Conservation (phyloP, 179 eudicot genomes). For the Beta macrorhiza region DNA sequence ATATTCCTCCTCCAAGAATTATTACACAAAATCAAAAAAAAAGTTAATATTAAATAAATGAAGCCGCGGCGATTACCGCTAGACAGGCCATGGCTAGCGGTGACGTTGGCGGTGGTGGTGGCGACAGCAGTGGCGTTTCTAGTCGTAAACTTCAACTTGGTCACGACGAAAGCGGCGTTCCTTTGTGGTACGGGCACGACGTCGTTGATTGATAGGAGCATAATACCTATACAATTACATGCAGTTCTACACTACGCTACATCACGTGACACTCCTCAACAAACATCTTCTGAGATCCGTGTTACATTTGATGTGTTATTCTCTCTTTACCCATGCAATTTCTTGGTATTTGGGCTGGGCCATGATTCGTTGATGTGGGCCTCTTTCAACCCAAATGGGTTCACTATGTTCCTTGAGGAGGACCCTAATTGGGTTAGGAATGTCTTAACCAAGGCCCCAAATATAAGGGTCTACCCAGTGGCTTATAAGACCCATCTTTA, state of each 20-base stretch:
- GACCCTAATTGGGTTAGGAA: slow-evolving; percentile 52
- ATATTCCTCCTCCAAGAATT: too few relatives aligned
- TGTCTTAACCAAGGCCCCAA: slow-evolving; percentile 40
- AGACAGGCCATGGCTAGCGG: slow-evolving; percentile 27
- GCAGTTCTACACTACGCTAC: slow-evolving; percentile 72
- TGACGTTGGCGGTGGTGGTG: slow-evolving; percentile 12
- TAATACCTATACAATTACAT: slow-evolving; percentile 38
- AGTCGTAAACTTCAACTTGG: slow-evolving; percentile 19
- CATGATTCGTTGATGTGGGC: slow-evolving; percentile 72
- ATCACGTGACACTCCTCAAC: slow-evolving; percentile 49
- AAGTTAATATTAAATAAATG: slow-evolving; percentile 1
- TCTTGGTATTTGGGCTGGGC: slow-evolving; percentile 60
- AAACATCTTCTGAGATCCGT: slow-evolving; percentile 46
- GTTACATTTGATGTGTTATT: slow-evolving; percentile 46
- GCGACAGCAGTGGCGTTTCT: slow-evolving; percentile 15
- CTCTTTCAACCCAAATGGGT: slow-evolving; percentile 51
- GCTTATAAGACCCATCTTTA: slow-evolving; percentile 46
- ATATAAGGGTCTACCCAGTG: slow-evolving; percentile 38
- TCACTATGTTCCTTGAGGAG: slow-evolving; percentile 57
- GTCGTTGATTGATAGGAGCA: background rate
- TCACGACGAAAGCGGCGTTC: slow-evolving; percentile 10
- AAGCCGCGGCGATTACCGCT: slow-evolving; percentile 23
- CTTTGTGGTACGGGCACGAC: slow-evolving; percentile 11
- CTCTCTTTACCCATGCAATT: slow-evolving; percentile 42
- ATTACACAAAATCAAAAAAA: too few relatives aligned